Percentiles rank a stretch among this genome's conserved stretches.
Conservation (phyloP, 805 yeast genomes). For the Monosporozyma siamensis region DNA sequence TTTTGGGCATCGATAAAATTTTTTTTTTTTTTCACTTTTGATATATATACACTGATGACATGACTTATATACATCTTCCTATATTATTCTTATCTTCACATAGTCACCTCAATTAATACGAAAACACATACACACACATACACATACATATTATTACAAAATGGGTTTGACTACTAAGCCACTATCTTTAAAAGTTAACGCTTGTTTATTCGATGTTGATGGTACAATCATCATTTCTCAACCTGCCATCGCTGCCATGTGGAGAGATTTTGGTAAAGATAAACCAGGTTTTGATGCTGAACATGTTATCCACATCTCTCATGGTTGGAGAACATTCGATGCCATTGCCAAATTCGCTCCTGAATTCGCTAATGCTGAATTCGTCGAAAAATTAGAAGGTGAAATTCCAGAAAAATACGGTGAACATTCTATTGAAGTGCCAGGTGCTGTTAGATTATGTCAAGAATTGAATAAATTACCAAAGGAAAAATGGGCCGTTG, state of each 20-base stretch:
- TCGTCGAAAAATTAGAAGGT: conserved; percentile 58
- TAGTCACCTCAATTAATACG: neutral
- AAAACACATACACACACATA: neutral
- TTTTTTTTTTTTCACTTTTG: neutral
- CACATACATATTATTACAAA: neutral
- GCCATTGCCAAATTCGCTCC: conserved; percentile 68
- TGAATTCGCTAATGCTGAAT: conserved; percentile 56
- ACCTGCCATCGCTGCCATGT: conserved; percentile 71
- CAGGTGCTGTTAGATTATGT: conserved; percentile 63
- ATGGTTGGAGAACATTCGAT: conserved; percentile 79
- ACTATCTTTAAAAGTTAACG: conserved; percentile 32
- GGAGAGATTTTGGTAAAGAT: conserved; percentile 63
- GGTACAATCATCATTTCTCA: conserved; percentile 83
- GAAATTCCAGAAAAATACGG: conserved; percentile 66
- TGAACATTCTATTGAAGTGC: conserved; percentile 61
- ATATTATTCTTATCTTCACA: neutral
- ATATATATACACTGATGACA: neutral
- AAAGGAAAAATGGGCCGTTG: conserved; percentile 70
- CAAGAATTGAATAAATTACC: conserved; percentile 43
- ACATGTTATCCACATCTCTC: conserved; percentile 63
- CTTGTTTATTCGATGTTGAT: conserved; percentile 71
- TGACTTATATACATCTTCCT: neutral
- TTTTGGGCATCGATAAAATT: neutral
- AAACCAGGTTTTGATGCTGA: conserved; percentile 62
- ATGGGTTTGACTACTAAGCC: conserved; percentile 26